Percentiles rank a stretch among this genome's conserved stretches.
These are phyloP conservation scores for Rhododendron griersonianum DNA, from an alignment of 148 eudicot species.

Conservation along the genomic window DNA sequence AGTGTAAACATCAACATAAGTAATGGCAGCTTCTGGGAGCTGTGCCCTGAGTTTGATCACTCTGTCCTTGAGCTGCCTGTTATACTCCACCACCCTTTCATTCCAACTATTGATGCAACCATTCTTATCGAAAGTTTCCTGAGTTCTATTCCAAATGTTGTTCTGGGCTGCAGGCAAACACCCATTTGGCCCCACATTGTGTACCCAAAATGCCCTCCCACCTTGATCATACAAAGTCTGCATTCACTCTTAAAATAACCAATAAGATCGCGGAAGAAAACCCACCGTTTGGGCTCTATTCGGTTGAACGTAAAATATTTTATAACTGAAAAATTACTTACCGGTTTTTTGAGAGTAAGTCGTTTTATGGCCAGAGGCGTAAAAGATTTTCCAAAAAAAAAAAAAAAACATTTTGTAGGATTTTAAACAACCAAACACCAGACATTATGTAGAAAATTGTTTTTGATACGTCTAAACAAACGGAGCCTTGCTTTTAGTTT, in stretches of 20 bases:
- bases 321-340: no score
- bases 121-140: constrained; percentile 14
- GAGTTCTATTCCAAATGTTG: not conserved
- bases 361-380: no score
- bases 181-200: constrained; percentile 33
- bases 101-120: constrained; percentile 27
- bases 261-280: no score
- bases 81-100: constrained; percentile 16
- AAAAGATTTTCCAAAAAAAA: no score
- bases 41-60: constrained; percentile 20
- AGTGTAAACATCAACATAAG: constrained; percentile 24
- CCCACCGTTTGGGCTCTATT: no score
- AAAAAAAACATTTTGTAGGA: no score
- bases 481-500: no score
- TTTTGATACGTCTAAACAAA: no score
- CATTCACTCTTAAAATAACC: not conserved
- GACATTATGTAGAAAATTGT: no score
- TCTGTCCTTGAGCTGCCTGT: constrained; percentile 20
- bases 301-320: no score
- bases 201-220: constrained; percentile 33
- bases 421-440: no score
- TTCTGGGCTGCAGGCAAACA: constrained; percentile 19
- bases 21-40: constrained; percentile 16
- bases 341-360: no score
- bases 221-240: constrained; percentile 29